Conservation (phyloP, 2,329 filamentous ascomycete genomes). For the Lachnellula occidentalis region DNA sequence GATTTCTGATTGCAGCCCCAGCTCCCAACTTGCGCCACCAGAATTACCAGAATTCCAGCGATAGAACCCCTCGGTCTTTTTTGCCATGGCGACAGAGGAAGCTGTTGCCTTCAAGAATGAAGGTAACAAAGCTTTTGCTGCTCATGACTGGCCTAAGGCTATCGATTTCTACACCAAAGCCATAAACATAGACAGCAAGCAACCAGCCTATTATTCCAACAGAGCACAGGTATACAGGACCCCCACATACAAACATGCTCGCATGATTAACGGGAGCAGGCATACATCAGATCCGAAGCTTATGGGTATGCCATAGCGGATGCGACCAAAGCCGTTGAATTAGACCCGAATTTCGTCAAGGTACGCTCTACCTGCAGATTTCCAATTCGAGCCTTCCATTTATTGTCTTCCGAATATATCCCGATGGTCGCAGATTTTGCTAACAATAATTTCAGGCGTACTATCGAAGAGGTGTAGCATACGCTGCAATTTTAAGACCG, state of each 20-base stretch:
- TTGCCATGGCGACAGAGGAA: conserved; percentile 28
- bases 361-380: conserved; percentile 39
- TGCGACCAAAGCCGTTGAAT: conserved; percentile 82
- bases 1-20: neutral
- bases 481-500: conserved; percentile 84
- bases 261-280: conserved; percentile 56
- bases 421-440: neutral
- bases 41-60: neutral
- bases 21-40: neutral
- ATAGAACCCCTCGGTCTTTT: neutral
- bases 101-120: conserved; percentile 82
- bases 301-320: conserved; percentile 91
- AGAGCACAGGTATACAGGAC: conserved; percentile 70
- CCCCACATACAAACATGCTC: conserved; percentile 27
- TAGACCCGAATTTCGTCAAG: conserved; percentile 86
- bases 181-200: conserved; percentile 74
- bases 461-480: conserved; percentile 86
- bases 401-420: neutral
- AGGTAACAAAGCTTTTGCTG: conserved; percentile 87
- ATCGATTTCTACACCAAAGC: conserved; percentile 82
- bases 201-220: conserved; percentile 91
- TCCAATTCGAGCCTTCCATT: neutral
- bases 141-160: conserved; percentile 79
- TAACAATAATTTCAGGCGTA: conserved; percentile 59
- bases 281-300: conserved; percentile 90